Evolutionary conservation across 2,329 filamentous ascomycete species (phyloP).

Genomic region (Neonectria sp.): DNA sequence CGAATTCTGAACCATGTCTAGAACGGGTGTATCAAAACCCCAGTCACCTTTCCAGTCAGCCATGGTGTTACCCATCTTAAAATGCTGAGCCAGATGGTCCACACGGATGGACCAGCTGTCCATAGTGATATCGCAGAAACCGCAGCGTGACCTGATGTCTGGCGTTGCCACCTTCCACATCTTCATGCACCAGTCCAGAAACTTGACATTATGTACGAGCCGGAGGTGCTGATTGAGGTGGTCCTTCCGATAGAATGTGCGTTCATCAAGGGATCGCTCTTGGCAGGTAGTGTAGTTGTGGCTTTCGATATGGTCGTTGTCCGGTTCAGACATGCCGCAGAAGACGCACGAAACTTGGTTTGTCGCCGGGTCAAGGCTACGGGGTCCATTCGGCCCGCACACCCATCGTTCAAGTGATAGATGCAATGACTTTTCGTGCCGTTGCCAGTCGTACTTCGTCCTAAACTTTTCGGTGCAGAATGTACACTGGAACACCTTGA

Average conservation of each 20-base stretch:
- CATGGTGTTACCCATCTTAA: conserved; percentile 56
- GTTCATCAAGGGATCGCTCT: conserved; percentile 60
- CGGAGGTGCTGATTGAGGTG: conserved; percentile 58
- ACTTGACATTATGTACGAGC: conserved; percentile 57
- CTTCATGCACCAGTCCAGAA: conserved; percentile 60
- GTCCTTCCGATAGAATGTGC: conserved; percentile 58
- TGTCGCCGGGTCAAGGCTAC: conserved; percentile 55
- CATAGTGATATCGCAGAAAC: conserved; percentile 50
- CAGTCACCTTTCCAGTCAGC: conserved; percentile 58
- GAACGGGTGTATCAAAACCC: conserved; percentile 55
- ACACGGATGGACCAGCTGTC: conserved; percentile 52
- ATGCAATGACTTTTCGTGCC: conserved; percentile 64
- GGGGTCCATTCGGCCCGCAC: conserved; percentile 52
- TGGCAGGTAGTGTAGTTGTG: conserved; percentile 61
- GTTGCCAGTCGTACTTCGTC: conserved; percentile 60
- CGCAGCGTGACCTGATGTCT: conserved; percentile 38
- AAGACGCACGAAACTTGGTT: conserved; percentile 56
- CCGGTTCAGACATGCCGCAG: conserved; percentile 51
- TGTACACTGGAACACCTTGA: conserved; percentile 55
- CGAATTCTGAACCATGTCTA: conserved; percentile 56
- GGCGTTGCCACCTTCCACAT: conserved; percentile 52
- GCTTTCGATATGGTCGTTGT: conserved; percentile 48
- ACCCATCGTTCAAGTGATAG: conserved; percentile 61
- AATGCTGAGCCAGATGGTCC: conserved; percentile 58
- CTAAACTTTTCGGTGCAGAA: conserved; percentile 61